These are phyloP conservation scores for Flaveria trinervia DNA, from an alignment of 129 eudicot species.

Conservation along the genomic window DNA sequence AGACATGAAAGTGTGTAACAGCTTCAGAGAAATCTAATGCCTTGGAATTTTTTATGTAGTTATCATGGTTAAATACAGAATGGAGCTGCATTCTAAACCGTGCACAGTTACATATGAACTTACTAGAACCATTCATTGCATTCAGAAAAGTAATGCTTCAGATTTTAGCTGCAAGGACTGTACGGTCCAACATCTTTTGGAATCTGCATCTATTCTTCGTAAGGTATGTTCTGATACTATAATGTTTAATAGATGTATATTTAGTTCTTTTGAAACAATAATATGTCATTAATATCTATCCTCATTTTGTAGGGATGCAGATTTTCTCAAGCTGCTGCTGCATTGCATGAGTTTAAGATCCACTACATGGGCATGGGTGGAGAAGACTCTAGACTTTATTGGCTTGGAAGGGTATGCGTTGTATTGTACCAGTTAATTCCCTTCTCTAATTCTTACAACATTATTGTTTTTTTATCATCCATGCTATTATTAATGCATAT, in stretches of 20 bases:
- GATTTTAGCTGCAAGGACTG: conserved; percentile 63
- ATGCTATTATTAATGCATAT: conserved; percentile 5
- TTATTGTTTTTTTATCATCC: conserved; percentile 8
- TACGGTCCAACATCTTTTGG: conserved; percentile 77
- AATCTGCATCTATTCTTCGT: conserved; percentile 88
- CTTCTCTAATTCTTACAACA: conserved; percentile 8
- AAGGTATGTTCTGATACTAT: conserved; percentile 51
- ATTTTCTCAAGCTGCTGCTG: conserved; percentile 94
- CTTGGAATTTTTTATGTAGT: conserved; percentile 42
- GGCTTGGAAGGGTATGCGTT: conserved; percentile 80
- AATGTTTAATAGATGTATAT: neutral
- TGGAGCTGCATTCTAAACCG: conserved; percentile 75
- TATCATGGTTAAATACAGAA: conserved; percentile 66
- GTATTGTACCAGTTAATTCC: conserved; percentile 2
- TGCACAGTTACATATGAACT: conserved; percentile 85
- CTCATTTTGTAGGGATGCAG: conserved; percentile 59
- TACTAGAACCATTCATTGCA: conserved; percentile 91
- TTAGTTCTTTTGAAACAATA: neutral
- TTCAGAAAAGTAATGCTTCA: conserved; percentile 87
- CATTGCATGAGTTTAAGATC: conserved; percentile 79
- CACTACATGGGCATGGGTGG: conserved; percentile 64
- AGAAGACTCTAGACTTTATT: conserved; percentile 63
- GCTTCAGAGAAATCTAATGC: conserved; percentile 17
- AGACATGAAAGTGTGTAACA: neutral
- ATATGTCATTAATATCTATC: neutral